Conservation (phyloP, 192 early-diverging fungal genomes). For the Piromyces finnis region DNA sequence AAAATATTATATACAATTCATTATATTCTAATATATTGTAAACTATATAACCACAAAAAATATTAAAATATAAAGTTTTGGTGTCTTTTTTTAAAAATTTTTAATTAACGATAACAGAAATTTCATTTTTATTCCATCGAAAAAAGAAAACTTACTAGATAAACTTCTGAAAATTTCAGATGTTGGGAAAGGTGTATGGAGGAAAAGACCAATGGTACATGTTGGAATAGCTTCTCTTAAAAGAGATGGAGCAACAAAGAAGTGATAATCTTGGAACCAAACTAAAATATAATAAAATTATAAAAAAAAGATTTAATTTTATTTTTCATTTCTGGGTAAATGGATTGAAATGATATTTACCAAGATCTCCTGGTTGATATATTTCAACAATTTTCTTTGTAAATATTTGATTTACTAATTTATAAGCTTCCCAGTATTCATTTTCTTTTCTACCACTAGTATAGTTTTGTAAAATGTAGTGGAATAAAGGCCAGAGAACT, state of each 20-base stretch:
- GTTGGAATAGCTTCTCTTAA: slow-evolving; percentile 17
- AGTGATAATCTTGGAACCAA: slow-evolving; percentile 42
- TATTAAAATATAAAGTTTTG: no score
- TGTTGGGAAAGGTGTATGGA: slow-evolving; percentile 36
- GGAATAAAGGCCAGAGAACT: slow-evolving; percentile 90
- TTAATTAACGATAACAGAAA: no score
- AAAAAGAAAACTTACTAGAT: slow-evolving; percentile 19
- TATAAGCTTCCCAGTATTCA: slow-evolving; percentile 61
- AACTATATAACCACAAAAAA: no score
- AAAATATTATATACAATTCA: no score
- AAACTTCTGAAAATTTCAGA: slow-evolving; percentile 41
- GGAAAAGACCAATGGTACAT: slow-evolving; percentile 30
- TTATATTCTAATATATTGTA: no score
- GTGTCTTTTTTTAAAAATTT: no score
- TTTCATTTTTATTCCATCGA: no score
- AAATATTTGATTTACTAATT: slow-evolving; percentile 4
- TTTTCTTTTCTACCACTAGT: slow-evolving; percentile 34
- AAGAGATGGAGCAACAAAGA: slow-evolving; percentile 22
- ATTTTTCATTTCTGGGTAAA: no score
- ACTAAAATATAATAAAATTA: slow-evolving; percentile 9
- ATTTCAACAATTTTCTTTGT: slow-evolving; percentile 11
- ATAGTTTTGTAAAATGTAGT: slow-evolving; percentile 79
- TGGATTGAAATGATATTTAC: slow-evolving; percentile 18
- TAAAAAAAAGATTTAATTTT: no score
- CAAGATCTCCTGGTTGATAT: slow-evolving; percentile 60